A percentile compares a stretch with the other conserved stretches of the same genome.
Conservation (phyloP, 1,284 basidiomycete species). For the Xerocomus nothofagi region DNA sequence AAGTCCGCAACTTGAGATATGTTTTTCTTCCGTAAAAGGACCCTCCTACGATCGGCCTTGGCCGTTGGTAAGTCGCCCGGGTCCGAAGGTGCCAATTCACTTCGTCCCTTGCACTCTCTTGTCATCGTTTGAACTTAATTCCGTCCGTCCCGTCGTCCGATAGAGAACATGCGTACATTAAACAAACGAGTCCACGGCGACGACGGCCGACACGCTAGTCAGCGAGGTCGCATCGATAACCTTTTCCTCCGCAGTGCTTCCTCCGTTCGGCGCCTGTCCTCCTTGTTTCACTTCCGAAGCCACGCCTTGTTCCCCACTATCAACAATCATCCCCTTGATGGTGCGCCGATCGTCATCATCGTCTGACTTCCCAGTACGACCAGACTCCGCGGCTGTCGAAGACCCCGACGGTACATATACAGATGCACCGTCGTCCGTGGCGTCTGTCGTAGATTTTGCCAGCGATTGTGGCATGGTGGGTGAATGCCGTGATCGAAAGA, state of each 20-base stretch:
- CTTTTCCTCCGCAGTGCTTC: constrained; percentile 28
- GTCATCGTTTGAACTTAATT: constrained; percentile 14
- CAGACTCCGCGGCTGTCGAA: constrained; percentile 10
- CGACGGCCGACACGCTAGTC: constrained; percentile 18
- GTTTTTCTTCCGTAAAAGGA: constrained; percentile 31
- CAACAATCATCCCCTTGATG: constrained; percentile 47
- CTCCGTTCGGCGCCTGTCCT: constrained; percentile 2
- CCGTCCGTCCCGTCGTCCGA: background rate
- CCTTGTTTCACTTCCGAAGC: constrained; percentile 15
- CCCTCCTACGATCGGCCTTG: too few species aligned
- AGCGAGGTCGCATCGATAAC: constrained; percentile 9
- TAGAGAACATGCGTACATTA: constrained; percentile 13
- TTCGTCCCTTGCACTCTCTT: constrained; percentile 22
- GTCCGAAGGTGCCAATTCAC: constrained; percentile 27
- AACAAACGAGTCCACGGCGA: constrained; percentile 24
- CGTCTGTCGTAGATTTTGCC: constrained; percentile 23
- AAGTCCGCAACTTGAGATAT: constrained; percentile 35
- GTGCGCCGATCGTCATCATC: constrained; percentile 62
- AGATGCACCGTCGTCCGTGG: constrained; percentile 31
- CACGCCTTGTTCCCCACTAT: constrained; percentile 24
- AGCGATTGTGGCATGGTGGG: constrained; percentile 35
- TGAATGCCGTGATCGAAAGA: constrained; percentile 60
- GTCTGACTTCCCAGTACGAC: constrained; percentile 20
- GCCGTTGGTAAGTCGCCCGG: constrained; percentile 9
- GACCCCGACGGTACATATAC: constrained; percentile 6